A percentile compares a stretch with the other conserved stretches of the same genome.
Evolutionary conservation across 2,329 filamentous ascomycete species (phyloP).

Genomic region (Alternaria novae-zelandiae): DNA sequence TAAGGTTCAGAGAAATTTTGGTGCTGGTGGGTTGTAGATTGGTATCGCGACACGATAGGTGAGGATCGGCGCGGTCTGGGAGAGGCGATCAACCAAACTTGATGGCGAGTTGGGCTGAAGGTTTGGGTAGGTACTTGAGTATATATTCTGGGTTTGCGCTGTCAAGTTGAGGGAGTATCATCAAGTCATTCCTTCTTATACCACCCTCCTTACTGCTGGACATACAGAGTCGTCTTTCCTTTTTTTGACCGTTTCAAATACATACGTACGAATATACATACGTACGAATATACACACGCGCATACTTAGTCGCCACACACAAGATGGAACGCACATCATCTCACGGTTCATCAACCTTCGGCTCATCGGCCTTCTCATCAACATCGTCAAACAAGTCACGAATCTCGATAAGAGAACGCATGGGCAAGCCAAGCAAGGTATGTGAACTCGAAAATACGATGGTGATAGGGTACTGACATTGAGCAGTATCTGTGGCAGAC

Average conservation of each 20-base stretch:
- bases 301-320: background rate
- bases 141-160: background rate
- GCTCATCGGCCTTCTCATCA: background rate
- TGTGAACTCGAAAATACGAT: background rate
- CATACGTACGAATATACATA: too few relatives aligned
- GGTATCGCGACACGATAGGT: background rate
- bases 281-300: background rate
- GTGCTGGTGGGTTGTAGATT: background rate
- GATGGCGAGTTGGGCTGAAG: background rate
- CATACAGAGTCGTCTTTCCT: background rate
- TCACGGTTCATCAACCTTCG: background rate
- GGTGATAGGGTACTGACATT: background rate
- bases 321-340: background rate
- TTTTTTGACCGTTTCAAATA: background rate
- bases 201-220: background rate
- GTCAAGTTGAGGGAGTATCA: background rate
- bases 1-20: background rate
- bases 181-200: background rate
- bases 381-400: background rate
- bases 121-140: background rate
- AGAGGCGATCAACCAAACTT: background rate
- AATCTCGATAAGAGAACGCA: background rate
- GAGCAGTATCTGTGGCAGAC: slow-evolving; percentile 4
- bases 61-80: background rate
- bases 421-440: slow-evolving; percentile 3